Evolutionary conservation across 208 protist genomes (phyloP), one percentile per base, ranked within the genome.

Genomic region (Leishmania tropica): DNA sequence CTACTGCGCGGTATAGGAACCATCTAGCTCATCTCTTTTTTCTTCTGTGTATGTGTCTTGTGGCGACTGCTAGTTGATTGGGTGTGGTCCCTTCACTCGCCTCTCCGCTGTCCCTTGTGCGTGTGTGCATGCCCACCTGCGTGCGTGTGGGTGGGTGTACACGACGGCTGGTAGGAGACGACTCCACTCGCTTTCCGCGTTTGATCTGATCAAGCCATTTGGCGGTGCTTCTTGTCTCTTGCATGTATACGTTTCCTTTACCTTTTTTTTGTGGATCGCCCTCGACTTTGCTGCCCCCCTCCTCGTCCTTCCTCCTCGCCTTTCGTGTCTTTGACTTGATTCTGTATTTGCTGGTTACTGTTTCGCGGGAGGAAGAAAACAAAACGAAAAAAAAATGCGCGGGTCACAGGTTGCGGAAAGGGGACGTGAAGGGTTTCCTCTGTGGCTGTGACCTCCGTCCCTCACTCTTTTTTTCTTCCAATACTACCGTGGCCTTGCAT

Each of bases 321-420:
- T 24, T 48, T 72, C 40, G 35, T 72, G 24, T 72, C 8, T 78
- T 48, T 62, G 58, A 80, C 67, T 75, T 75, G 85, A 28, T 87
- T 87, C 56, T 82, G 75, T 40, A 64, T 35, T 81, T 21, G 31
- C 58, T 54, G 5, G 17, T 6, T 13, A 17, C 51, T 54, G 51
- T 21, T 54, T 3, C 13, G 51, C 15, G 0, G 13, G 51, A 54
- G 4, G 51, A 5, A 53, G 13, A 53, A 53, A 17, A 13, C 0
- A 53, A 13, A 21, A 21, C 3, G 21, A 54, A 10, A 21, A 21
- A 15, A 54, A 54, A 10, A 21, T 54, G 21, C 5, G 51, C 17
- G 1, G 51, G 13, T 21, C 51, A 54, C 1, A 21, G 15, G 15
- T 5, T 54, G 51, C 8, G 51, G 10, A 54, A 21, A 6, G 51